Evolutionary conservation across 768 basidiomycete genomes (phyloP).

Genomic region (Hemileccinum rubropunctum): DNA sequence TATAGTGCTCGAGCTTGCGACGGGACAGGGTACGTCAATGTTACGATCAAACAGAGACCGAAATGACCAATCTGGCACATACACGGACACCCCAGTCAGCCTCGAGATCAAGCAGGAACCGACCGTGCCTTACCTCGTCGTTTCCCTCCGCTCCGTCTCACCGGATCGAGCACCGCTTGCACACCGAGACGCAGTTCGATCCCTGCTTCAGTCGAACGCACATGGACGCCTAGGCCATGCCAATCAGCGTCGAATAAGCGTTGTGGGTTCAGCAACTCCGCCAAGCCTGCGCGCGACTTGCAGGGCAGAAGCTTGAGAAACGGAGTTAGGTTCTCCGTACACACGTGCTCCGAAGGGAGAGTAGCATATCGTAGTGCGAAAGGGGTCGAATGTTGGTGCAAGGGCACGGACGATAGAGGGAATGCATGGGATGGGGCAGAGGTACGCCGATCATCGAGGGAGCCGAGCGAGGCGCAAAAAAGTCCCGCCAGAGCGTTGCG

Average conservation of each 20-base stretch:
- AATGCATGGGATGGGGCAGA: conserved; percentile 63
- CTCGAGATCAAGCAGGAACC: not conserved
- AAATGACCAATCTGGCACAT: conserved; percentile 68
- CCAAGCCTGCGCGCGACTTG: conserved; percentile 83
- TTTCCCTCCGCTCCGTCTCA: conserved; percentile 48
- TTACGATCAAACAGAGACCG: conserved; percentile 61
- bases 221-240: conserved; percentile 85
- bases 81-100: conserved; percentile 6
- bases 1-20: conserved; percentile 60
- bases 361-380: conserved; percentile 72
- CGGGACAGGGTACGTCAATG: conserved; percentile 65
- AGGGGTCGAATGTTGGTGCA: conserved; percentile 33
- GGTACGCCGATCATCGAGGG: conserved; percentile 71
- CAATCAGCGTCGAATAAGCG: conserved; percentile 86
- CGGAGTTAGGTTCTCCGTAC: conserved; percentile 95
- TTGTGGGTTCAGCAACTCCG: conserved; percentile 80
- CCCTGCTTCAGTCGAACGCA: conserved; percentile 56
- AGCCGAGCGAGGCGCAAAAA: conserved; percentile 90
- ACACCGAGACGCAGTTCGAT: conserved; percentile 66
- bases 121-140: conserved; percentile 48
- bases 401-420: conserved; percentile 58
- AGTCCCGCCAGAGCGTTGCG: conserved; percentile 89
- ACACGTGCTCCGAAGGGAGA: conserved; percentile 84
- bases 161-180: conserved; percentile 78
- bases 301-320: conserved; percentile 95